phyloP scores from a whole-genome alignment of 108 stramenopile genomes.

The Cyclotella cryptica region DNA sequence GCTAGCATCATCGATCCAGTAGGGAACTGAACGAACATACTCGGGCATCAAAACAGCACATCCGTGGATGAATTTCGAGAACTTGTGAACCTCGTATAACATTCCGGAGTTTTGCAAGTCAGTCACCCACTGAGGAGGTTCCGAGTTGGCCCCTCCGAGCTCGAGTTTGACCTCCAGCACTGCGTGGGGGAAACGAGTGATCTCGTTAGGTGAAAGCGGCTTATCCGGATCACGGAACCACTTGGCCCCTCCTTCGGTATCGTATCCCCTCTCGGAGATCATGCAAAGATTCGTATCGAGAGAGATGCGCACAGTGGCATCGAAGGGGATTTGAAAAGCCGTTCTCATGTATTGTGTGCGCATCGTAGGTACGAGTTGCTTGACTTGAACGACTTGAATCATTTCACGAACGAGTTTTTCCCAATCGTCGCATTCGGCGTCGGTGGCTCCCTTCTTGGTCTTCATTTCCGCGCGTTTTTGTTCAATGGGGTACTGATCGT shows the following conservation, averaged over 20 bases:
- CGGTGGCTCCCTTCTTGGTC: constrained; percentile 77
- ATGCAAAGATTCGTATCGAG: constrained; percentile 97
- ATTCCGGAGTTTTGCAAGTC: constrained; percentile 91
- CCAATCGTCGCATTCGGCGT: constrained; percentile 92
- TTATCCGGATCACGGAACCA: constrained; percentile 93
- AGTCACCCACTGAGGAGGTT: constrained; percentile 93
- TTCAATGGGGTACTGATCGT: constrained; percentile 86
- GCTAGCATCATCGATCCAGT: constrained; percentile 96
- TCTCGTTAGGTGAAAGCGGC: constrained; percentile 81
- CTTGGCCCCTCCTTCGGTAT: constrained; percentile 81
- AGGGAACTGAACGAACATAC: constrained; percentile 92
- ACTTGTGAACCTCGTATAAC: constrained; percentile 95
- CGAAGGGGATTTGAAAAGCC: constrained; percentile 97
- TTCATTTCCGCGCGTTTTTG: constrained; percentile 80
- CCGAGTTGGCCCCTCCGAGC: constrained; percentile 83
- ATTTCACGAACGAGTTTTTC: constrained; percentile 88
- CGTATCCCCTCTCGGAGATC: constrained; percentile 96
- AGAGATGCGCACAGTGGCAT: constrained; percentile 94
- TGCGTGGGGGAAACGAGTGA: constrained; percentile 96
- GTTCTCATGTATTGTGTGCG: constrained; percentile 97
- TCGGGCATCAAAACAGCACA: constrained; percentile 94
- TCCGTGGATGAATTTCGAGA: constrained; percentile 93
- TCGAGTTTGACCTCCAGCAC: constrained; percentile 97
- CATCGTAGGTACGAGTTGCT: constrained; percentile 96
- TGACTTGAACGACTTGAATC: constrained; percentile 86